Percentiles rank a stretch among this genome's conserved stretches.
Conservation (phyloP, 371 early-diverging fungal genomes). For the Rhizopus arrhizus region DNA sequence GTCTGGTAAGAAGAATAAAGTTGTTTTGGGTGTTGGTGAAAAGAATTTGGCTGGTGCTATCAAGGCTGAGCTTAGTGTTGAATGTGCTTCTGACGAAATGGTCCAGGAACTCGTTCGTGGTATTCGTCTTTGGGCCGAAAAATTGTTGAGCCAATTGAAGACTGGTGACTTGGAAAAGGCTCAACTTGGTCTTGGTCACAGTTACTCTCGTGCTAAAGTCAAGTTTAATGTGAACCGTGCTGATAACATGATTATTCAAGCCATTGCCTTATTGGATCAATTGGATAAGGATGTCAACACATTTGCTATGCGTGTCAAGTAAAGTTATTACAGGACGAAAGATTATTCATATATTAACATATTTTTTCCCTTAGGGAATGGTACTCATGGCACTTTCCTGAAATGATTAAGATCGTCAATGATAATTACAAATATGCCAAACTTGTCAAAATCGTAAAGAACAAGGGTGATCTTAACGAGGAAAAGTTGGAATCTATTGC, state of each 20-base stretch:
- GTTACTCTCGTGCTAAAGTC: conserved; percentile 97
- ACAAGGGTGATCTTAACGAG: conserved; percentile 86
- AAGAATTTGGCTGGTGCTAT: conserved; percentile 90
- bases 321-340: neutral
- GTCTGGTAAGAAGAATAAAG: conserved; percentile 70
- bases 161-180: conserved; percentile 90
- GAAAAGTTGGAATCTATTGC: conserved; percentile 75
- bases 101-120: conserved; percentile 92
- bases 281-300: conserved; percentile 95
- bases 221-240: conserved; percentile 96
- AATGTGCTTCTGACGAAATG: conserved; percentile 79
- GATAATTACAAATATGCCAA: conserved; percentile 92
- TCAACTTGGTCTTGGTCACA: conserved; percentile 96
- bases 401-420: conserved; percentile 91
- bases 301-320: conserved; percentile 83
- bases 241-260: conserved; percentile 95
- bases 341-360: neutral
- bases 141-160: conserved; percentile 87
- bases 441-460: conserved; percentile 84
- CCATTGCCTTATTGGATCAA: conserved; percentile 88
- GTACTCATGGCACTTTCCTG: conserved; percentile 99
- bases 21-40: conserved; percentile 91
- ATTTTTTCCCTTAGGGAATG: conserved; percentile 72
- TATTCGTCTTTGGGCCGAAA: conserved; percentile 87
- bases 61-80: conserved; percentile 76